Conservation (phyloP, 805 yeast species). For the Myxozyma lipomycoides region DNA sequence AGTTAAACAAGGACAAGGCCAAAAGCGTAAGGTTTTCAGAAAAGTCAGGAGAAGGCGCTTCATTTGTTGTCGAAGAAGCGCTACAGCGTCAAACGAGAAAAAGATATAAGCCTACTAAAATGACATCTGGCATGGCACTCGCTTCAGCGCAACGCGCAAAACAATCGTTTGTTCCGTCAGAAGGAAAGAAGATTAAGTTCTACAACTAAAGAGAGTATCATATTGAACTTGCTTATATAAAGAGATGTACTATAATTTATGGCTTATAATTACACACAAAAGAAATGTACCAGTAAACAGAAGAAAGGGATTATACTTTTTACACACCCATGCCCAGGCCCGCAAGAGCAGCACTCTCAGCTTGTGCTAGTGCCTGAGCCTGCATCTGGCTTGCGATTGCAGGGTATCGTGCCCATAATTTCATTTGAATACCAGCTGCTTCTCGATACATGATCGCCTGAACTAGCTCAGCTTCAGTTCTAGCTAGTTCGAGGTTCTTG, state of each 20-base stretch:
- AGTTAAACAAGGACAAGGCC: conserved; percentile 9
- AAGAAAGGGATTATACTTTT: too few species aligned
- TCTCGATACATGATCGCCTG: conserved; percentile 90
- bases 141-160: conserved; percentile 86
- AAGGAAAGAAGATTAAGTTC: conserved; percentile 82
- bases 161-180: conserved; percentile 80
- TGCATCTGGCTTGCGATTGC: conserved; percentile 11
- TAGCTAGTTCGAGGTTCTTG: conserved; percentile 74
- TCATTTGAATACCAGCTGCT: conserved; percentile 57
- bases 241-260: too few species aligned
- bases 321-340: too few species aligned
- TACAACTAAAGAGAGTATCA: conserved; percentile 35
- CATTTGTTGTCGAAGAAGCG: not conserved
- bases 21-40: too few species aligned
- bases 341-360: not conserved
- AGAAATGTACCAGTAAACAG: too few species aligned
- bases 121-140: conserved; percentile 69
- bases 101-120: conserved; percentile 15
- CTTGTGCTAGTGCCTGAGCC: not conserved
- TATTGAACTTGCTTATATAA: not conserved
- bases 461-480: conserved; percentile 79
- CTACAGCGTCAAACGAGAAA: not conserved
- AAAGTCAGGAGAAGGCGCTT: too few species aligned
- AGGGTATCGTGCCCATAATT: conserved; percentile 43
- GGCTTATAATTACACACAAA: too few species aligned